Evolutionary conservation across 2,329 filamentous ascomycete species (phyloP).

Genomic region (Dryadomyces quercivorus): DNA sequence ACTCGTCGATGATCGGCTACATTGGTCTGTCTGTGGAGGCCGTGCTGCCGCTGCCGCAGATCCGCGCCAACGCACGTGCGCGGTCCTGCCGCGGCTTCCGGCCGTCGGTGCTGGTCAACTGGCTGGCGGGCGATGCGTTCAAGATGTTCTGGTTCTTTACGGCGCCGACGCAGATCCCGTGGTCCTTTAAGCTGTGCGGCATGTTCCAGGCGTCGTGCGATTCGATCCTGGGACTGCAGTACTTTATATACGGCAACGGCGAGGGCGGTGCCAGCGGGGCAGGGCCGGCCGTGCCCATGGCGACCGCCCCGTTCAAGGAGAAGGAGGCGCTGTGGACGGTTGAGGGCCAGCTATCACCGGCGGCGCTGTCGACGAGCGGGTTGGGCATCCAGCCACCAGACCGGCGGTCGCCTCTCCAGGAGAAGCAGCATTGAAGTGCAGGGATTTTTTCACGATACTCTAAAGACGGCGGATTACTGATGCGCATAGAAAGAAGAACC

Average conservation of each 20-base stretch:
- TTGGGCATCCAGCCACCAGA: neutral
- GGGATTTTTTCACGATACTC: too few species aligned
- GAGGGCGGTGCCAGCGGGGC: conserved; percentile 15
- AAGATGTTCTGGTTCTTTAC: conserved; percentile 84
- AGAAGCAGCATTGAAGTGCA: neutral
- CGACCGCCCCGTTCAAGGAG: neutral
- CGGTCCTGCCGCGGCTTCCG: conserved; percentile 68
- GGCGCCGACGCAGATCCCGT: conserved; percentile 55
- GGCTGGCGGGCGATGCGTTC: conserved; percentile 71
- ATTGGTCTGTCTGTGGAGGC: conserved; percentile 70
- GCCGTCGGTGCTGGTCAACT: conserved; percentile 61
- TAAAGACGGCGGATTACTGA: too few species aligned
- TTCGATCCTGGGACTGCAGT: conserved; percentile 61
- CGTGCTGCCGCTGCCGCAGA: conserved; percentile 69
- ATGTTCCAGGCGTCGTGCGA: conserved; percentile 73
- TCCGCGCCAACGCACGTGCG: conserved; percentile 55
- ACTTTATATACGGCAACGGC: conserved; percentile 55
- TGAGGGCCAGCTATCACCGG: neutral
- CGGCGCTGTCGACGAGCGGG: neutral
- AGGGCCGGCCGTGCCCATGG: neutral
- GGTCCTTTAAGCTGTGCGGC: conserved; percentile 72
- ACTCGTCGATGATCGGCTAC: conserved; percentile 58
- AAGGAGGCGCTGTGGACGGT: neutral
- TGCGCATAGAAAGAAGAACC: too few species aligned
- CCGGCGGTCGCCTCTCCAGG: neutral